phyloP scores from a whole-genome alignment of 192 early-diverging fungal genomes.

The Lobosporangium transversale region DNA sequence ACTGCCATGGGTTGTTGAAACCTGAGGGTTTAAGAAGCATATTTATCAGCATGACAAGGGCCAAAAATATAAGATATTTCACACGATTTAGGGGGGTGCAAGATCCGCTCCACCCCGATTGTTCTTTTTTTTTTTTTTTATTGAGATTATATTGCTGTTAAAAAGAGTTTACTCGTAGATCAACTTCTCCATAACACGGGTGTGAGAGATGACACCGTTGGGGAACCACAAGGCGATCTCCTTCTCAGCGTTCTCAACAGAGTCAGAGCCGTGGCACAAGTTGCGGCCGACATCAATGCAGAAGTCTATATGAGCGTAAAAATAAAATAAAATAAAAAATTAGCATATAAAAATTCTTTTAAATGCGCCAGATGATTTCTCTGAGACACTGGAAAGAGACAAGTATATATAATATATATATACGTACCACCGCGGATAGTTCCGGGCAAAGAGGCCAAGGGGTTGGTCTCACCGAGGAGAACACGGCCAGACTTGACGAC shows the following conservation, averaged over 20 bases:
- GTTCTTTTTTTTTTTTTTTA: too few species aligned
- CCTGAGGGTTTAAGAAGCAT: too few species aligned
- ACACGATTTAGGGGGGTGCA: too few species aligned
- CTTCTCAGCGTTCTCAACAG: conserved; percentile 81
- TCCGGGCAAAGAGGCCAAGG: conserved; percentile 85
- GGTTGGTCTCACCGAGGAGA: conserved; percentile 94
- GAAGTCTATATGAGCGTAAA: conserved; percentile 27
- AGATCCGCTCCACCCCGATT: too few species aligned
- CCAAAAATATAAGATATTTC: too few species aligned
- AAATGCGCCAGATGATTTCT: too few species aligned
- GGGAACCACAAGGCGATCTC: conserved; percentile 84
- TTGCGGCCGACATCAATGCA: conserved; percentile 78
- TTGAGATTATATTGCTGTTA: too few species aligned
- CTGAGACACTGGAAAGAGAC: too few species aligned
- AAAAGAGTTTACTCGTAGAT: conserved; percentile 55
- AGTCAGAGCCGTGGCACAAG: conserved; percentile 90
- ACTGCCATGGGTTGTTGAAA: too few species aligned
- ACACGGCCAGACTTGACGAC: conserved; percentile 89
- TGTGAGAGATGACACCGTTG: conserved; percentile 49
- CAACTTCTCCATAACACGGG: conserved; percentile 44
- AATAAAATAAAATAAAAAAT: conserved; percentile 59
- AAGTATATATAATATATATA: too few species aligned
- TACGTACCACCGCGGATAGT: conserved; percentile 81
- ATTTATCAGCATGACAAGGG: too few species aligned
- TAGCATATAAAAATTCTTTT: too few species aligned